These are phyloP conservation scores for Trichosanthes truncata DNA, from an alignment of 306 rosid genomes.

Conservation along the genomic window DNA sequence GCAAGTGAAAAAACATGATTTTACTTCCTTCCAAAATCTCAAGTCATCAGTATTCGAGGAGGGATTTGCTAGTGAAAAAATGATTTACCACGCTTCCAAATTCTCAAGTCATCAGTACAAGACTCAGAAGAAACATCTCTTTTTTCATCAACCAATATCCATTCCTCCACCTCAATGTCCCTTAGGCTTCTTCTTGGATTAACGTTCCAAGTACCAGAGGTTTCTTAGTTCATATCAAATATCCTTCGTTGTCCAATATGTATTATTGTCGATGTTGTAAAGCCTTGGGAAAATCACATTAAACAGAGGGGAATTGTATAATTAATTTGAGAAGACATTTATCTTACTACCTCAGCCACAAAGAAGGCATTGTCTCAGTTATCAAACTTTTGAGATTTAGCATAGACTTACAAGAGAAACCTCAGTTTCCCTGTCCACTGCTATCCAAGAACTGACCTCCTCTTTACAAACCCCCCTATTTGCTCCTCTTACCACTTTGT, in stretches of 20 bases:
- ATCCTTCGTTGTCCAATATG: not conserved
- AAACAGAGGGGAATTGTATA: not conserved
- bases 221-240: too few species aligned
- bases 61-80: too few species aligned
- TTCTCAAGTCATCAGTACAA: not conserved
- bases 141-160: not conserved
- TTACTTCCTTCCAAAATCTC: not conserved
- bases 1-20: not conserved
- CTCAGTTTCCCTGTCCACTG: not conserved
- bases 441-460: not conserved
- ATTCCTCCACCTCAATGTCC: not conserved
- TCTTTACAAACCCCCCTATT: not conserved
- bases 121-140: not conserved
- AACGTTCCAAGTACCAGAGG: not conserved
- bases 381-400: too few species aligned
- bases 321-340: not conserved
- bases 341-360: not conserved
- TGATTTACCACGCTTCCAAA: too few species aligned
- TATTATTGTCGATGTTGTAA: not conserved
- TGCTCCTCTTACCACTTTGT: not conserved
- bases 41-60: not conserved
- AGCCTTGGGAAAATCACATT: too few species aligned
- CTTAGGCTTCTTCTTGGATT: not conserved
- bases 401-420: too few species aligned
- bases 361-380: not conserved